phyloP scores from a whole-genome alignment of 768 basidiomycete species.

The Boletus reticuloceps region DNA sequence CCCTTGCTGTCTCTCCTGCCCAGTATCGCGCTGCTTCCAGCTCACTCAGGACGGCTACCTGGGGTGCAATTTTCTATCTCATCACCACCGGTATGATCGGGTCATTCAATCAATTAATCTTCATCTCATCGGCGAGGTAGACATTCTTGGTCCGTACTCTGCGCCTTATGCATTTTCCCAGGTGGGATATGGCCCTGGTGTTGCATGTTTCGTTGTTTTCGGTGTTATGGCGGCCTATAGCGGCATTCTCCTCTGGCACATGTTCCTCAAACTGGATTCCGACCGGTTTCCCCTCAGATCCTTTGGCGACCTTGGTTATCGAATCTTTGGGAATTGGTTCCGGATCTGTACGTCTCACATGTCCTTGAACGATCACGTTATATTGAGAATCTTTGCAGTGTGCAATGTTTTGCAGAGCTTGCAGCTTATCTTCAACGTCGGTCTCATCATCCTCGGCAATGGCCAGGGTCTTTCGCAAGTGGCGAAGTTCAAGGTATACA shows the following conservation, averaged over 20 bases:
- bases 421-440: conserved; percentile 55
- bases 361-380: not conserved
- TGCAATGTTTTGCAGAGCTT: conserved; percentile 51
- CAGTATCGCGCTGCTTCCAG: conserved; percentile 40
- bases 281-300: conserved; percentile 44
- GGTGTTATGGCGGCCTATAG: conserved; percentile 50
- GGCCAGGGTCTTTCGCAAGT: conserved; percentile 56
- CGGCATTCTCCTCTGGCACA: conserved; percentile 52
- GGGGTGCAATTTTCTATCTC: conserved; percentile 52
- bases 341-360: conserved; percentile 30
- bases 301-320: conserved; percentile 55
- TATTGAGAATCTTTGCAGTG: conserved; percentile 19
- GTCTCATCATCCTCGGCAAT: conserved; percentile 34
- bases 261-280: conserved; percentile 58
- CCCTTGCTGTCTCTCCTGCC: conserved; percentile 30
- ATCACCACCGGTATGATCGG: conserved; percentile 45
- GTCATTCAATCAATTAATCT: not conserved
- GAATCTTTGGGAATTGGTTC: conserved; percentile 50
- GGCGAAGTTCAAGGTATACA: conserved; percentile 39
- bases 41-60: conserved; percentile 47
- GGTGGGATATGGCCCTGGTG: conserved; percentile 62
- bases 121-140: conserved; percentile 25
- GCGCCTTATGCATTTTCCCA: conserved; percentile 57
- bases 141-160: conserved; percentile 61
- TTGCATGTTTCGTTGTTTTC: conserved; percentile 22